Conservation (phyloP, 106 monocot genomes). For the Dendrobium catenatum region DNA sequence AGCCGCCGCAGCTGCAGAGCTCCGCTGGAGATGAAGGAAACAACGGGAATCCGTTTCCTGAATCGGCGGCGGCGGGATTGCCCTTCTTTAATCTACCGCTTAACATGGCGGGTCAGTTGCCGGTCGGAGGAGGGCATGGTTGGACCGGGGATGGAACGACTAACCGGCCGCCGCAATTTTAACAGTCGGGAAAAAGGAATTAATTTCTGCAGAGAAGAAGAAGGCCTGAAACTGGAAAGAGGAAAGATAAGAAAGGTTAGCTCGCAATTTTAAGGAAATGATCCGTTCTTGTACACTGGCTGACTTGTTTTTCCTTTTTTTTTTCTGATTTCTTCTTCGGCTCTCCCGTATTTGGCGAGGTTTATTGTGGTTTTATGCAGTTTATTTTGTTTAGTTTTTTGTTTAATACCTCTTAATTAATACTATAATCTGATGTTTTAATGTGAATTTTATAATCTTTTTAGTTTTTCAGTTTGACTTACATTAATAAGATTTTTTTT, state of each 20-base stretch:
- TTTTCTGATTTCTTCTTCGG: not conserved
- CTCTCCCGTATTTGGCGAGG: not conserved
- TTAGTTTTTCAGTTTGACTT: not conserved
- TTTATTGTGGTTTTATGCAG: not conserved
- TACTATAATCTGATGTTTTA: not conserved
- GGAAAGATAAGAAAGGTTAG: not conserved
- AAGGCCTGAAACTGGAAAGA: no score
- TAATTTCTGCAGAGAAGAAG: not conserved
- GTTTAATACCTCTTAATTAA: not conserved
- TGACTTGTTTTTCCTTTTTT: not conserved
- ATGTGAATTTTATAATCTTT: not conserved
- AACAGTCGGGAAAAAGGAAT: not conserved
- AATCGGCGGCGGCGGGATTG: not conserved
- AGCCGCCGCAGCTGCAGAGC: not conserved
- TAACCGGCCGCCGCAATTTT: not conserved
- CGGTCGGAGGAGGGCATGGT: not conserved
- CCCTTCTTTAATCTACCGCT: constrained; percentile 1
- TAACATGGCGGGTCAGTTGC: not conserved
- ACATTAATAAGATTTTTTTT: not conserved
- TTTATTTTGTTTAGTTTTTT: not conserved
- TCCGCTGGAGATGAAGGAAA: not conserved
- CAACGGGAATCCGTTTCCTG: not conserved
- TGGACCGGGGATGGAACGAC: not conserved
- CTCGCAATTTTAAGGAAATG: not conserved
- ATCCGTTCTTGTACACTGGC: not conserved